Evolutionary conservation across 2,329 filamentous ascomycete species (phyloP).

Genomic region (Cladorrhinum sp.): DNA sequence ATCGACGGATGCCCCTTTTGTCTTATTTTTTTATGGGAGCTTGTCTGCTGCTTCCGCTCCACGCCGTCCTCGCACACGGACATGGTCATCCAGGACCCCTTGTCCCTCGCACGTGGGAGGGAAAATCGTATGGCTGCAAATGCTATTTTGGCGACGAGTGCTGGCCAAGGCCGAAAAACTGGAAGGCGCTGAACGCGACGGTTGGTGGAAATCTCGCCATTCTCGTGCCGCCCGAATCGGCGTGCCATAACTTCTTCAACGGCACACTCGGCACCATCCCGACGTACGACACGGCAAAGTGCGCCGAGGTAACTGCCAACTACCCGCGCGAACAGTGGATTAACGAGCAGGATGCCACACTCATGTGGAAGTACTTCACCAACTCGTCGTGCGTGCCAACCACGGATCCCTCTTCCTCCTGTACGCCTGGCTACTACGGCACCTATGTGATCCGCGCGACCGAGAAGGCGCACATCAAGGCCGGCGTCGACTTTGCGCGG

Average conservation of each 20-base stretch:
- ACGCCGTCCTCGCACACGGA: not conserved
- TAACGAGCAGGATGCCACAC: not conserved
- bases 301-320: constrained; percentile 32
- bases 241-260: constrained; percentile 46
- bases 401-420: constrained; percentile 35
- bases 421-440: not conserved
- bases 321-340: constrained; percentile 1
- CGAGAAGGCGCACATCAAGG: constrained; percentile 24
- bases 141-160: constrained; percentile 44
- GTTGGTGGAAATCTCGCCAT: constrained; percentile 49
- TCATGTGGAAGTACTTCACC: not conserved
- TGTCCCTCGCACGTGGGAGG: not conserved
- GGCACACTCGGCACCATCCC: constrained; percentile 6
- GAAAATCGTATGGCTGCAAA: constrained; percentile 7
- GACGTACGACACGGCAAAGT: constrained; percentile 42
- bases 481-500: constrained; percentile 34
- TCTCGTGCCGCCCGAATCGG: constrained; percentile 47
- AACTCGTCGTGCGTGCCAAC: constrained; percentile 20
- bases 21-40: not conserved
- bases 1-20: not conserved
- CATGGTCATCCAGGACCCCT: not conserved
- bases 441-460: constrained; percentile 31
- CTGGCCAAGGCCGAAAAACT: constrained; percentile 49
- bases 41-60: not conserved
- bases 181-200: constrained; percentile 50